Evolutionary conservation across 495 filamentous ascomycete species (phyloP).

Genomic region (Penicillium subrubescens): DNA sequence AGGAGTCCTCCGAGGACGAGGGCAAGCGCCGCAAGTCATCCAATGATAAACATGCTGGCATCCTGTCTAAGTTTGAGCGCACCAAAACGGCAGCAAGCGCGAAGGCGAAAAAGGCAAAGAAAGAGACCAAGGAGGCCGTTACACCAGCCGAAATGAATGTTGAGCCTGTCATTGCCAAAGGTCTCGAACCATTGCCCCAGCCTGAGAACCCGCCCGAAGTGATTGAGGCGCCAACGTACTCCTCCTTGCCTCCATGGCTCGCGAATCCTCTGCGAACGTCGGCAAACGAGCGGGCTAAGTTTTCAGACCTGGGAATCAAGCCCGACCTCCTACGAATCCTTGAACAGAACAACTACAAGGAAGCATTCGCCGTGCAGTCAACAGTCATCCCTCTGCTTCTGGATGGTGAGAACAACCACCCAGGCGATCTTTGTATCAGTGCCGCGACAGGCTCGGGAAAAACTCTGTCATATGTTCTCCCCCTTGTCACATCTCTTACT

Average conservation of each 20-base stretch:
- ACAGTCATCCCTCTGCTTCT: slow-evolving; percentile 77
- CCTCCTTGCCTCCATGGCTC: slow-evolving; percentile 66
- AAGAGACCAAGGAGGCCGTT: slow-evolving; percentile 25
- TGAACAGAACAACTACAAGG: slow-evolving; percentile 62
- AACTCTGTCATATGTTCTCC: slow-evolving; percentile 87
- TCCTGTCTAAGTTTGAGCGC: slow-evolving; percentile 51
- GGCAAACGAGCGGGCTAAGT: slow-evolving; percentile 57
- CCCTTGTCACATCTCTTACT: slow-evolving; percentile 74
- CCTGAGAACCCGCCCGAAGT: slow-evolving; percentile 61
- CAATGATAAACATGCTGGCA: slow-evolving; percentile 43
- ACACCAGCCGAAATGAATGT: slow-evolving; percentile 19
- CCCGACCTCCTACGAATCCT: slow-evolving; percentile 61
- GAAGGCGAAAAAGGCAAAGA: slow-evolving; percentile 25
- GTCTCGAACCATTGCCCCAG: slow-evolving; percentile 76
- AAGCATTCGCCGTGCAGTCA: slow-evolving; percentile 85
- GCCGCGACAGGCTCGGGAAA: slow-evolving; percentile 94
- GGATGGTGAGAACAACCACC: slow-evolving; percentile 53
- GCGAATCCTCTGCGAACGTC: slow-evolving; percentile 68
- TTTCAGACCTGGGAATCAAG: slow-evolving; percentile 61
- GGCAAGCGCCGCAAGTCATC: slow-evolving; percentile 18
- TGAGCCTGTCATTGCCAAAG: slow-evolving; percentile 58
- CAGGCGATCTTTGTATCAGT: slow-evolving; percentile 81
- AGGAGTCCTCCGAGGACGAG: slow-evolving; percentile 11
- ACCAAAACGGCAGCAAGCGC: slow-evolving; percentile 36
- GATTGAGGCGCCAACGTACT: slow-evolving; percentile 48